A percentile compares a stretch with the other conserved stretches of the same genome.
These are phyloP conservation scores for Pinus tabuliformis DNA, from an alignment of 75 land plant genomes.

Conservation along the genomic window DNA sequence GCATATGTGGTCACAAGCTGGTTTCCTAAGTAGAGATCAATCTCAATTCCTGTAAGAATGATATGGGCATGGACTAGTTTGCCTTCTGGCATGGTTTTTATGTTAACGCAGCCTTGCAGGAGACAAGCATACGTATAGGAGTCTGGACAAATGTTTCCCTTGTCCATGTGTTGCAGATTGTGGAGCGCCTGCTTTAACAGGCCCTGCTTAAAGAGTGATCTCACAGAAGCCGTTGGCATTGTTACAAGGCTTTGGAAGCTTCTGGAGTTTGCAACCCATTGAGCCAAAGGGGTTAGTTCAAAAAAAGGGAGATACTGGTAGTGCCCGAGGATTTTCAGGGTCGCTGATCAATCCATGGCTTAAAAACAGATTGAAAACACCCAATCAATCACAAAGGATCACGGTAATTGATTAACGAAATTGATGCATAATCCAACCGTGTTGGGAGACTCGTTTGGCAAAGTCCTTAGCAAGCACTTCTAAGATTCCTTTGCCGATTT, in stretches of 20 bases:
- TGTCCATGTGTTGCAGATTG: not conserved
- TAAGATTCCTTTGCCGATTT: too few species aligned
- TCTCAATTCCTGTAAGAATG: not conserved
- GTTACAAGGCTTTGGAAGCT: not conserved
- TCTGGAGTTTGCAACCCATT: not conserved
- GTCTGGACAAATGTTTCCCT: not conserved
- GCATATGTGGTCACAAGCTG: slow-evolving; percentile 2
- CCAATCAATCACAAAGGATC: too few species aligned
- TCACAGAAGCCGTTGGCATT: slow-evolving; percentile 1
- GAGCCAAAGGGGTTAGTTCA: too few species aligned
- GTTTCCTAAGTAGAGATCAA: not conserved
- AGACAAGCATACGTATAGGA: not conserved
- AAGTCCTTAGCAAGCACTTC: too few species aligned
- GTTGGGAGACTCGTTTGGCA: too few species aligned
- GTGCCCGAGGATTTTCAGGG: too few species aligned
- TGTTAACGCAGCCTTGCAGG: not conserved
- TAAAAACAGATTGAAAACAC: too few species aligned
- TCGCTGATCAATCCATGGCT: too few species aligned
- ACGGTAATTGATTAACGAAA: too few species aligned
- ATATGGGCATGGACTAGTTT: slow-evolving; percentile 1
- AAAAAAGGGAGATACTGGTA: too few species aligned
- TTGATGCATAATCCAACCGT: too few species aligned
- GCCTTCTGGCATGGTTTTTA: not conserved
- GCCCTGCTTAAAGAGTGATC: not conserved
- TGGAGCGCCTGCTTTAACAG: not conserved